These are phyloP conservation scores for Secale cereale DNA, from an alignment of 176 grass and related monocot genomes.

Conservation along the genomic window DNA sequence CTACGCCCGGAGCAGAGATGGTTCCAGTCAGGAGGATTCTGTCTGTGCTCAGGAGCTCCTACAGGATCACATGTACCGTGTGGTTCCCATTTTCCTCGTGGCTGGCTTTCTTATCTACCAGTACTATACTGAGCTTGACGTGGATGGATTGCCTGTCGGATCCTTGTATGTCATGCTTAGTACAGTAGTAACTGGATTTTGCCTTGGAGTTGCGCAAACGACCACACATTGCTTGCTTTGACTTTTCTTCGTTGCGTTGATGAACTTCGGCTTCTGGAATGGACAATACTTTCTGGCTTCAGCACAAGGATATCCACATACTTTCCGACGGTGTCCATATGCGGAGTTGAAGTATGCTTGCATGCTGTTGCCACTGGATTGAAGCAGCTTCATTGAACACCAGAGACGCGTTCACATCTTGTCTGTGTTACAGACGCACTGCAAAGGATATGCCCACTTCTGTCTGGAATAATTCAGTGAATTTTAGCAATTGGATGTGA, in stretches of 20 bases:
- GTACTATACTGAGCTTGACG: neutral
- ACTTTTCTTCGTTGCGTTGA: neutral
- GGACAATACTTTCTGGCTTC: neutral
- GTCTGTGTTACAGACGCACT: neutral
- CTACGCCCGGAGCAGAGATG: neutral
- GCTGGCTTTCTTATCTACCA: neutral
- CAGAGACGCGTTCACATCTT: neutral
- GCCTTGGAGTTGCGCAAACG: neutral
- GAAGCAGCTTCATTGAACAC: neutral
- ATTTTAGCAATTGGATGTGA: neutral
- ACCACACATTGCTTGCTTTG: neutral
- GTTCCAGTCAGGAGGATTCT: neutral
- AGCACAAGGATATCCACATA: neutral
- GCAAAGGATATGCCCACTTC: conserved; percentile 4
- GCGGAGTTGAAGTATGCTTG: neutral
- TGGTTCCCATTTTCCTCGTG: neutral
- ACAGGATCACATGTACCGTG: neutral
- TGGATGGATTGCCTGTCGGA: conserved; percentile 18
- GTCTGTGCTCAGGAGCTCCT: neutral
- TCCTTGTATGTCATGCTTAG: neutral
- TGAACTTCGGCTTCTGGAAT: neutral
- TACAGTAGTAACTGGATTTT: neutral
- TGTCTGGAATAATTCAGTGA: neutral
- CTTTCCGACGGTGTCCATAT: neutral
- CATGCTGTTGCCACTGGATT: neutral